Evolutionary conservation across 441 rosid genomes (phyloP).

Genomic region (Gossypium trilobum): DNA sequence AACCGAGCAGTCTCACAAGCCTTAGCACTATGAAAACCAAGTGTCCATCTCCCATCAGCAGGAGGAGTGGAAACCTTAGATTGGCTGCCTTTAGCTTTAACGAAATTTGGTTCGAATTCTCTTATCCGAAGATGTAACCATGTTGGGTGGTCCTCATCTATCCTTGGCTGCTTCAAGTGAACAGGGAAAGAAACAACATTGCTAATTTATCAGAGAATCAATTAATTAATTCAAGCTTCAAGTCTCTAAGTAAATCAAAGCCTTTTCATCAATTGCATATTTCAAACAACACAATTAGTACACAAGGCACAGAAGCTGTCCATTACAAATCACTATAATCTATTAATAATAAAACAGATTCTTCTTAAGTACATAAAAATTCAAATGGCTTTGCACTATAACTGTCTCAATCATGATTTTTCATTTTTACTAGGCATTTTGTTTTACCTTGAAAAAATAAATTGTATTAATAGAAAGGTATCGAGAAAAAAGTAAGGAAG

Average conservation of each 20-base stretch:
- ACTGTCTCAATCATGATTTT: background rate
- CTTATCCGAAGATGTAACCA: conserved; percentile 46
- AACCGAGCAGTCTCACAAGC: conserved; percentile 44
- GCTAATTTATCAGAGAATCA: background rate
- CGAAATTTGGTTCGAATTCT: conserved; percentile 45
- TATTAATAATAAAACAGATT: background rate
- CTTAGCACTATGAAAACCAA: conserved; percentile 44
- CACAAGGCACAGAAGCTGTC: background rate
- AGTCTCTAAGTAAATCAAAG: background rate
- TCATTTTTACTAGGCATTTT: background rate
- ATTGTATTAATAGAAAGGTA: background rate
- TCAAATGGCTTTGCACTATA: background rate
- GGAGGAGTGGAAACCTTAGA: conserved; percentile 20
- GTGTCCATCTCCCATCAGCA: conserved; percentile 56
- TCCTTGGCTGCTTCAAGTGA: conserved; percentile 36
- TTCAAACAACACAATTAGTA: background rate
- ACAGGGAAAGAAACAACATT: background rate
- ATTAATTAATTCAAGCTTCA: background rate
- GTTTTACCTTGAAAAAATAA: background rate
- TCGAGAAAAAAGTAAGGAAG: too few relatives aligned
- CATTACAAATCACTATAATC: background rate
- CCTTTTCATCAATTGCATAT: background rate
- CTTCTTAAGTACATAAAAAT: background rate
- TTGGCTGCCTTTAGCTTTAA: conserved; percentile 14
- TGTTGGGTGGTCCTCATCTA: conserved; percentile 49